phyloP scores from a whole-genome alignment of 164 flowering plant genomes.

The Kalanchoe fedtschenkoi region DNA sequence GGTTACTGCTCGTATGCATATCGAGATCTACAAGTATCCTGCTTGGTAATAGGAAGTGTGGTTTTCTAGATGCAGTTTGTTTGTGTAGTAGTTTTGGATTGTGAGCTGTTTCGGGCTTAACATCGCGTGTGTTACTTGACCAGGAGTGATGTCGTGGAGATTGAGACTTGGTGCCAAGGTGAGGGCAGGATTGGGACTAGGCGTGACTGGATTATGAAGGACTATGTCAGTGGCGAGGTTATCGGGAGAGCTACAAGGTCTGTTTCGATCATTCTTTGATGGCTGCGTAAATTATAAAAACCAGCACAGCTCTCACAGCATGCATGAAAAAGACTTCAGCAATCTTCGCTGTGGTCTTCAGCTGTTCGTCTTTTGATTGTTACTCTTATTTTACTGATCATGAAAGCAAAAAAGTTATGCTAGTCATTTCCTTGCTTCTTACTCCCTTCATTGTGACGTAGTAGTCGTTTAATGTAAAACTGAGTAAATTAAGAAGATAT shows the following conservation, averaged over 20 bases:
- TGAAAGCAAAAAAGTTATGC: too few species aligned
- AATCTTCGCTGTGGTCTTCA: not conserved
- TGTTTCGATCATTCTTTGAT: not conserved
- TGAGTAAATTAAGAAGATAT: too few species aligned
- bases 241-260: slow-evolving; percentile 99
- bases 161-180: slow-evolving; percentile 94
- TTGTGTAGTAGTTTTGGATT: not conserved
- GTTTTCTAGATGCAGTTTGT: not conserved
- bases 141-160: slow-evolving; percentile 96
- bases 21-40: slow-evolving; percentile 91
- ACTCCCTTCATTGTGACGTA: too few species aligned
- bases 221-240: slow-evolving; percentile 65
- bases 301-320: not conserved
- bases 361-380: not conserved
- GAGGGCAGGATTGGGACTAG: slow-evolving; percentile 93
- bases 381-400: too few species aligned
- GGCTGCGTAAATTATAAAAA: not conserved
- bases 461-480: too few species aligned
- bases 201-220: slow-evolving; percentile 93
- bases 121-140: slow-evolving; percentile 8
- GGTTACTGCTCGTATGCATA: slow-evolving; percentile 99
- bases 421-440: too few species aligned
- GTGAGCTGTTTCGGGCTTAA: not conserved
- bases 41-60: slow-evolving; percentile 59
- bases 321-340: not conserved